A percentile compares a stretch with the other conserved stretches of the same genome.
Conservation (phyloP, 495 filamentous ascomycete species). For the Cercophora scortea region DNA sequence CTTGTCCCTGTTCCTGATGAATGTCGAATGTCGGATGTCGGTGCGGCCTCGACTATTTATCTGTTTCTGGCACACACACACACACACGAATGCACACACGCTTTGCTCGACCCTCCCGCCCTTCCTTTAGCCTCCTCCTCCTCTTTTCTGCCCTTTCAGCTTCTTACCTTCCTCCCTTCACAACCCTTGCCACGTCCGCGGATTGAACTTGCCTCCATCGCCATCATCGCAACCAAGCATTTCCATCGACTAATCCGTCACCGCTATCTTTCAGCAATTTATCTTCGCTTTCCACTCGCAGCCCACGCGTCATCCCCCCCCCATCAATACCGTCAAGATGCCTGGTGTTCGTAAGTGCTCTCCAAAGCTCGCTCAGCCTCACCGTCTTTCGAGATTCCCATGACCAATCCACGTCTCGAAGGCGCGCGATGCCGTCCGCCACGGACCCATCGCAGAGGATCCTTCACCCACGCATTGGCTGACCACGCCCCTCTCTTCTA, state of each 20-base stretch:
- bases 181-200: background rate
- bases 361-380: background rate
- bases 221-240: background rate
- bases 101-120: background rate
- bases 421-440: background rate
- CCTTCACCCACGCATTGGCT: background rate
- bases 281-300: too few species aligned
- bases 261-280: too few species aligned
- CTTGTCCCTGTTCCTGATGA: too few species aligned
- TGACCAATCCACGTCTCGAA: background rate
- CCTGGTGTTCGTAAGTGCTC: slow-evolving; percentile 13
- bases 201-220: background rate
- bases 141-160: background rate
- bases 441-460: background rate
- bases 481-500: background rate
- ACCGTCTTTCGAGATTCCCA: background rate
- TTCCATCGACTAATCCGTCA: too few species aligned
- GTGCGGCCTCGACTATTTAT: background rate
- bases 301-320: background rate
- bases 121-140: background rate
- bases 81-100: background rate
- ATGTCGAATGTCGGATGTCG: too few species aligned
- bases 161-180: background rate
- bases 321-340: slow-evolving; percentile 5
- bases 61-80: background rate